A percentile compares a stretch with the other conserved stretches of the same genome.
Conservation (phyloP, 305 asterid species). For the Rubia balearica region DNA sequence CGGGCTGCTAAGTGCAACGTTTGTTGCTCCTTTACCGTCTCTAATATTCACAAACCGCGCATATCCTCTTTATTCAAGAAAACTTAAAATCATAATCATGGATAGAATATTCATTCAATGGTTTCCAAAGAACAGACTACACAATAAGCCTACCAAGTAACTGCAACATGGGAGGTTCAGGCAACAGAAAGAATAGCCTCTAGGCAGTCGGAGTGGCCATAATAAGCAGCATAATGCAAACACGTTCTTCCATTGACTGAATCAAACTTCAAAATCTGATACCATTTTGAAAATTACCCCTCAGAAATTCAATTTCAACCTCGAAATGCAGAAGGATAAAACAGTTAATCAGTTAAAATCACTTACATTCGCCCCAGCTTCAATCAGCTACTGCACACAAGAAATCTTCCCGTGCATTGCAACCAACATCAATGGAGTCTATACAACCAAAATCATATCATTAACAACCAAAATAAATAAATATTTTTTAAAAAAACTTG, state of each 20-base stretch:
- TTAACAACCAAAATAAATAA: neutral
- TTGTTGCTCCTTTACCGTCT: slow-evolving; percentile 92
- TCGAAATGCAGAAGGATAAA: neutral
- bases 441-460: slow-evolving; percentile 11
- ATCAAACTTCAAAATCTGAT: slow-evolving; percentile 90
- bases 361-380: slow-evolving; percentile 90
- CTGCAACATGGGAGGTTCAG: slow-evolving; percentile 60
- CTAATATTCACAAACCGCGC: slow-evolving; percentile 85
- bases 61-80: slow-evolving; percentile 54
- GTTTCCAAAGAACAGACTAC: neutral
- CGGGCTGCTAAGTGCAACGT: slow-evolving; percentile 97
- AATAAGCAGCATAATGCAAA: slow-evolving; percentile 94
- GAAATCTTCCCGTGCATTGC: slow-evolving; percentile 93
- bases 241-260: slow-evolving; percentile 81
- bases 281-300: slow-evolving; percentile 23
- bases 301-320: slow-evolving; percentile 7
- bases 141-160: slow-evolving; percentile 58
- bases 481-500: neutral
- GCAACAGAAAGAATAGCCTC: slow-evolving; percentile 67
- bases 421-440: slow-evolving; percentile 99
- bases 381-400: slow-evolving; percentile 69
- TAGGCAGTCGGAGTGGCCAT: slow-evolving; percentile 81
- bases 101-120: neutral
- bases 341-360: neutral
- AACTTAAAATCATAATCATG: neutral